Conservation (phyloP, 345 rosid genomes). For the Leavenworthia alabamica region DNA sequence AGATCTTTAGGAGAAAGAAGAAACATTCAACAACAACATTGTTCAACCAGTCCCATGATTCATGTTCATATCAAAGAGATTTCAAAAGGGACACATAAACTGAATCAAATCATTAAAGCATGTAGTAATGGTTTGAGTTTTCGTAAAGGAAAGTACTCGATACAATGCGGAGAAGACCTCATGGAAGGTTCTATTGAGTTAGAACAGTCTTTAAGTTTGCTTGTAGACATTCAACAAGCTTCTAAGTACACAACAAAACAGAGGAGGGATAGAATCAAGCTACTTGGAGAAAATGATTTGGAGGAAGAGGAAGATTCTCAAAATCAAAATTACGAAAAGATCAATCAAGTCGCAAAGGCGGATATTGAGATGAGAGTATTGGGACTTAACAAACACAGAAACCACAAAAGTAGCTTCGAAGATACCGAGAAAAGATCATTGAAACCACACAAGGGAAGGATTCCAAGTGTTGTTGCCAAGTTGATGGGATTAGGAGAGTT, state of each 20-base stretch:
- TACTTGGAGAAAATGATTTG: constrained; percentile 52
- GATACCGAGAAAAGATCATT: constrained; percentile 31
- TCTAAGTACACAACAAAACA: constrained; percentile 43
- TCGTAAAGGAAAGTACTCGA: constrained; percentile 48
- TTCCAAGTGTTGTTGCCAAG: constrained; percentile 80
- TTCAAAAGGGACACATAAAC: constrained; percentile 63
- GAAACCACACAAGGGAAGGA: constrained; percentile 56
- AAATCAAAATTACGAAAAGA: constrained; percentile 25
- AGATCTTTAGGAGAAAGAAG: constrained; percentile 49
- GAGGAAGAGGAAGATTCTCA: constrained; percentile 43
- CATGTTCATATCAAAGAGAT: constrained; percentile 69
- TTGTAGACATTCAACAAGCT: constrained; percentile 67
- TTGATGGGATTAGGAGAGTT: constrained; percentile 76
- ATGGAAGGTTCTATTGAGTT: constrained; percentile 74
- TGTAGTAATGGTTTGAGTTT: constrained; percentile 63
- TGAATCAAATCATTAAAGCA: constrained; percentile 69
- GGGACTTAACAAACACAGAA: constrained; percentile 33
- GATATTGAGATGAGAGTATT: constrained; percentile 45
- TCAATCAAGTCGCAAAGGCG: constrained; percentile 39
- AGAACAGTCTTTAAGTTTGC: constrained; percentile 75
- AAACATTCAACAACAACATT: constrained; percentile 27
- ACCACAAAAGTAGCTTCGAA: constrained; percentile 16
- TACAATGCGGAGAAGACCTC: constrained; percentile 67
- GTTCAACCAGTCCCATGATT: constrained; percentile 45
- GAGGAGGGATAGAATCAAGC: constrained; percentile 49